Evolutionary conservation across 2,329 filamentous ascomycete species (phyloP).

Genomic region (Xylaria sp.): DNA sequence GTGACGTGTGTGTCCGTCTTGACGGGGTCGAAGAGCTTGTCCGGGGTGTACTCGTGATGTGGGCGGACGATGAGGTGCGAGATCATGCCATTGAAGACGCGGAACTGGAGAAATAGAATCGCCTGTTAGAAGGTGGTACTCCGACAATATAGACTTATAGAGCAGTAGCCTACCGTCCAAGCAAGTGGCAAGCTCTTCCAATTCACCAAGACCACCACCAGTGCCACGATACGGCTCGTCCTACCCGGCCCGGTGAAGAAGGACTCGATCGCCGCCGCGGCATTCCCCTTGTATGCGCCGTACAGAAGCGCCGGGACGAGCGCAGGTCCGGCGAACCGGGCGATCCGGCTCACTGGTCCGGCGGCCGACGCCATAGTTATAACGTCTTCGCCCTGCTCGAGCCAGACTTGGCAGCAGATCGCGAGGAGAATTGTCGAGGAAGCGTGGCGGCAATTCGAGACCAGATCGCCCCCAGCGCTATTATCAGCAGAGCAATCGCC

Average conservation of each 20-base stretch:
- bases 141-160: not conserved
- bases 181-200: constrained; percentile 79
- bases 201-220: constrained; percentile 71
- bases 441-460: constrained; percentile 42
- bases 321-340: constrained; percentile 51
- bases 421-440: constrained; percentile 25
- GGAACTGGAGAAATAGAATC: constrained; percentile 57
- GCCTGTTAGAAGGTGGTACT: not conserved
- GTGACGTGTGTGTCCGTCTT: constrained; percentile 75
- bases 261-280: constrained; percentile 51
- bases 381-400: constrained; percentile 24
- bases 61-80: constrained; percentile 64
- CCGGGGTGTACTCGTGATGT: constrained; percentile 62
- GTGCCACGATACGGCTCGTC: constrained; percentile 62
- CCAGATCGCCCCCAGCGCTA: constrained; percentile 52
- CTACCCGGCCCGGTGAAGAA: constrained; percentile 67
- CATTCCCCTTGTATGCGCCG: constrained; percentile 59
- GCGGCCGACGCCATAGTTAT: constrained; percentile 46
- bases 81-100: constrained; percentile 68
- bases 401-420: constrained; percentile 15
- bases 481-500: constrained; percentile 54
- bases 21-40: constrained; percentile 78
- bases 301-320: constrained; percentile 61
- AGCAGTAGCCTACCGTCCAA: constrained; percentile 72
- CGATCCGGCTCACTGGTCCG: constrained; percentile 37